Percentiles rank a stretch among this genome's conserved stretches.
phyloP scores from a whole-genome alignment of 257 asterid genomes.

The Verbascum thapsus region DNA sequence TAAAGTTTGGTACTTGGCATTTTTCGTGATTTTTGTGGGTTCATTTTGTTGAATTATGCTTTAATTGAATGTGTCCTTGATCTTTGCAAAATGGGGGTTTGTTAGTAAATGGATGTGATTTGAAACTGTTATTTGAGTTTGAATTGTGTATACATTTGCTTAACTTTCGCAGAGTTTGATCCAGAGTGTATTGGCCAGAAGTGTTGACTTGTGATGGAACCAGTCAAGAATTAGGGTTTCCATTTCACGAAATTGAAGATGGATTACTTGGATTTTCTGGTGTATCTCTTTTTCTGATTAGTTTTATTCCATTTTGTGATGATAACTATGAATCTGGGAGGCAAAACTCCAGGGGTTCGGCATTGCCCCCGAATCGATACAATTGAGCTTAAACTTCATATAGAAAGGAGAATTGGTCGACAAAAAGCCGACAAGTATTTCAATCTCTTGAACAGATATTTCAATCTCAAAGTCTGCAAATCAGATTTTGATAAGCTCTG shows the following conservation, averaged over 20 bases:
- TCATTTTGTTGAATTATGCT: slow-evolving; percentile 19
- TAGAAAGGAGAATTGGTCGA: slow-evolving; percentile 61
- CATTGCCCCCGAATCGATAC: slow-evolving; percentile 57
- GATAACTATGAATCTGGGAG: slow-evolving; percentile 39
- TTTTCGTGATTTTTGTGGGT: background rate
- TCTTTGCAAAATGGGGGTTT: background rate
- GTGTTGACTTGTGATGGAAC: slow-evolving; percentile 38
- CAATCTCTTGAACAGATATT: slow-evolving; percentile 46
- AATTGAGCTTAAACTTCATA: slow-evolving; percentile 48
- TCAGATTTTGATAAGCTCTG: slow-evolving; percentile 63
- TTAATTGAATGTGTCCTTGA: slow-evolving; percentile 9
- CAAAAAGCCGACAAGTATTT: slow-evolving; percentile 55
- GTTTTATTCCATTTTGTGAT: slow-evolving; percentile 23
- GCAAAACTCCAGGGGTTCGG: slow-evolving; percentile 50
- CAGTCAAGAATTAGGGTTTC: slow-evolving; percentile 37
- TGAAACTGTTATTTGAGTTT: slow-evolving; percentile 29
- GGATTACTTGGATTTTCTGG: slow-evolving; percentile 34
- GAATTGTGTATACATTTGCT: slow-evolving; percentile 34
- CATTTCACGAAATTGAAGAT: slow-evolving; percentile 19
- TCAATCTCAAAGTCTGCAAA: slow-evolving; percentile 47
- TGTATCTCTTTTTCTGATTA: slow-evolving; percentile 26
- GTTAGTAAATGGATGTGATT: slow-evolving; percentile 15
- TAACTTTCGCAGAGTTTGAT: slow-evolving; percentile 37
- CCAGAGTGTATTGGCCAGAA: slow-evolving; percentile 15
- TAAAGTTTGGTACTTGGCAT: slow-evolving; percentile 25